phyloP scores from a whole-genome alignment of 2,329 filamentous ascomycete species.

The Pseudogymnoascus sp. region DNA sequence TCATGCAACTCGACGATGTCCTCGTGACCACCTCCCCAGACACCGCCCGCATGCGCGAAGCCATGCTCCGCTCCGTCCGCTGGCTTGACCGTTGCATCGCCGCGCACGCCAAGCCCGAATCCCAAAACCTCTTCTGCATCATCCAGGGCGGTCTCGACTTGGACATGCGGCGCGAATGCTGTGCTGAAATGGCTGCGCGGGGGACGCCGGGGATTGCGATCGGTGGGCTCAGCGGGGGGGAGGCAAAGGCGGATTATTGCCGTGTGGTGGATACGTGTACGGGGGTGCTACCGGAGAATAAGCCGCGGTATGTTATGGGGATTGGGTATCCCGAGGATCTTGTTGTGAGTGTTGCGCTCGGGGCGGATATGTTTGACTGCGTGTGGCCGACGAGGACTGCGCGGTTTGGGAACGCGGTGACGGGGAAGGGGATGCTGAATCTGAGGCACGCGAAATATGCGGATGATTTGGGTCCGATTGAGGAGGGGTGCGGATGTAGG shows the following conservation, averaged over 20 bases:
- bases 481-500: constrained; percentile 71
- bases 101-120: constrained; percentile 73
- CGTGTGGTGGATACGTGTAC: constrained; percentile 84
- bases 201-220: constrained; percentile 96
- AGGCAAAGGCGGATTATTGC: constrained; percentile 90
- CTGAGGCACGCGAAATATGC: constrained; percentile 69
- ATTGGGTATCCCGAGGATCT: constrained; percentile 96
- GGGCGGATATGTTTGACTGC: constrained; percentile 99
- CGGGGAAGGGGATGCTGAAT: constrained; percentile 72
- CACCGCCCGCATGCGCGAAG: constrained; percentile 76
- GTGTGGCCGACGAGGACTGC: constrained; percentile 97
- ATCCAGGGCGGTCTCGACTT: constrained; percentile 93
- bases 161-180: constrained; percentile 77
- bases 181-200: constrained; percentile 74
- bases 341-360: constrained; percentile 84
- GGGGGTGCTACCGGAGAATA: constrained; percentile 71
- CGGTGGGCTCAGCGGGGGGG: constrained; percentile 86
- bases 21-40: constrained; percentile 94
- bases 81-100: constrained; percentile 95
- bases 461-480: constrained; percentile 73
- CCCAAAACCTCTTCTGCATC: constrained; percentile 95
- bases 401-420: constrained; percentile 91
- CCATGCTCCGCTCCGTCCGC: constrained; percentile 87
- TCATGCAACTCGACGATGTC: constrained; percentile 99
- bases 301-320: constrained; percentile 99